A percentile compares a stretch with the other conserved stretches of the same genome.
Conservation (phyloP, 441 rosid species). For the Populus hybrid region DNA sequence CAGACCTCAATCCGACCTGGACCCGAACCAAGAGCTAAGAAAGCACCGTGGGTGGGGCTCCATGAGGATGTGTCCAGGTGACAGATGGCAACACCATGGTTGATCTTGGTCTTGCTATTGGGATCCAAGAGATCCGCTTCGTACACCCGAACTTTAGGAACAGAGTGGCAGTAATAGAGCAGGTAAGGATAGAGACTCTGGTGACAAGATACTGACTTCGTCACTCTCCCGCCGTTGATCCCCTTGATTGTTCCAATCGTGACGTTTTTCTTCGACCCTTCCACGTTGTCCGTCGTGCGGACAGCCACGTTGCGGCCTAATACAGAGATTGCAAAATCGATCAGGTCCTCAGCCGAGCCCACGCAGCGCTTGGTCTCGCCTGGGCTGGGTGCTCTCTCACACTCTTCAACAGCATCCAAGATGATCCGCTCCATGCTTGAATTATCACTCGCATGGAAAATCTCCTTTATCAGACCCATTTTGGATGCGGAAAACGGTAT, state of each 20-base stretch:
- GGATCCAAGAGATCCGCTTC: slow-evolving; percentile 75
- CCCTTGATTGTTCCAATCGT: slow-evolving; percentile 65
- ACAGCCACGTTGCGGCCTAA: slow-evolving; percentile 66
- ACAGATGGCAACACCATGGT: slow-evolving; percentile 89
- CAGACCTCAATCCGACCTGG: slow-evolving; percentile 92
- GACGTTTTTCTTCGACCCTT: slow-evolving; percentile 59
- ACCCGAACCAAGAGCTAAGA: slow-evolving; percentile 65
- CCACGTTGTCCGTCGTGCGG: slow-evolving; percentile 59
- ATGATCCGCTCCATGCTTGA: slow-evolving; percentile 68
- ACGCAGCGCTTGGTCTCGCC: slow-evolving; percentile 97
- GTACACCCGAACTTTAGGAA: slow-evolving; percentile 86
- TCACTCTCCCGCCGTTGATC: slow-evolving; percentile 76
- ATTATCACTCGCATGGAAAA: slow-evolving; percentile 73
- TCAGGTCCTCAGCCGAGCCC: slow-evolving; percentile 82
- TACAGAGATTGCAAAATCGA: slow-evolving; percentile 81
- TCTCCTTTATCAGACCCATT: slow-evolving; percentile 41
- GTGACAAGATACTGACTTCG: slow-evolving; percentile 93
- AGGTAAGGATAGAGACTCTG: slow-evolving; percentile 87
- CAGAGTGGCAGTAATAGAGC: slow-evolving; percentile 96
- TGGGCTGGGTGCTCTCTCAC: slow-evolving; percentile 72
- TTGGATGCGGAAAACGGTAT: slow-evolving; percentile 70
- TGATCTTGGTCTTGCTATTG: slow-evolving; percentile 48
- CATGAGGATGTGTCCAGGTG: slow-evolving; percentile 88
- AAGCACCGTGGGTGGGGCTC: slow-evolving; percentile 88
- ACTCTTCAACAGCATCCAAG: slow-evolving; percentile 58